These are phyloP conservation scores for Erodium texanum DNA, from an alignment of 441 rosid genomes.

Conservation along the genomic window DNA sequence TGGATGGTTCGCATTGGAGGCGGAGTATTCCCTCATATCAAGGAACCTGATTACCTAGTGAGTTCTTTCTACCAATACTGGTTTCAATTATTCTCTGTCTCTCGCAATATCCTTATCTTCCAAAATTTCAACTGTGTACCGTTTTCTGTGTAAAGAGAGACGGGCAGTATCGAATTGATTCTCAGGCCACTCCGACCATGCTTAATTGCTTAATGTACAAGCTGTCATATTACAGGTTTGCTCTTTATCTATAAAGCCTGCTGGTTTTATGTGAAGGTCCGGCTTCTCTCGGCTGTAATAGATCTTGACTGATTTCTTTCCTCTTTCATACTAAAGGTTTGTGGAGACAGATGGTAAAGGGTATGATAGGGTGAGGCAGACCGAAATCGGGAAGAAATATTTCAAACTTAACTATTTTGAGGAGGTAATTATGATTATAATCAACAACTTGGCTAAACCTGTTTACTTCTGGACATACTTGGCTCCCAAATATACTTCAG, in stretches of 20 bases:
- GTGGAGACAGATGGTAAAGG: constrained; percentile 95
- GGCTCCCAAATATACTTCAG: neutral
- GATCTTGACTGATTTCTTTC: neutral
- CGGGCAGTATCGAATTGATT: constrained; percentile 91
- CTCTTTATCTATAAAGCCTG: constrained; percentile 9
- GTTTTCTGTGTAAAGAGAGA: constrained; percentile 51
- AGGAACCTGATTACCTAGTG: constrained; percentile 97
- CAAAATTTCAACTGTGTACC: neutral
- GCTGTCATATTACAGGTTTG: constrained; percentile 93
- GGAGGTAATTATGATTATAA: constrained; percentile 48
- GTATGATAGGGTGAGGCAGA: constrained; percentile 78
- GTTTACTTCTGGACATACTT: neutral
- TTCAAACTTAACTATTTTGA: constrained; percentile 92
- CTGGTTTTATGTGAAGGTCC: constrained; percentile 6
- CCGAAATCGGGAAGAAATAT: constrained; percentile 94
- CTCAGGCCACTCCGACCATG: constrained; percentile 95
- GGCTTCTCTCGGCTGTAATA: constrained; percentile 13
- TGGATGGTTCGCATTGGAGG: constrained; percentile 99
- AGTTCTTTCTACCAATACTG: constrained; percentile 4
- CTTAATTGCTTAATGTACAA: constrained; percentile 94
- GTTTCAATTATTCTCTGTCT: too few species aligned
- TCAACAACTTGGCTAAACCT: neutral
- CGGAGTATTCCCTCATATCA: constrained; percentile 96
- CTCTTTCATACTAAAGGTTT: constrained; percentile 49
- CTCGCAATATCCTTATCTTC: too few species aligned